These are phyloP conservation scores for Rubroboletus pulcherrimus DNA, from an alignment of 768 basidiomycete species.

Conservation along the genomic window DNA sequence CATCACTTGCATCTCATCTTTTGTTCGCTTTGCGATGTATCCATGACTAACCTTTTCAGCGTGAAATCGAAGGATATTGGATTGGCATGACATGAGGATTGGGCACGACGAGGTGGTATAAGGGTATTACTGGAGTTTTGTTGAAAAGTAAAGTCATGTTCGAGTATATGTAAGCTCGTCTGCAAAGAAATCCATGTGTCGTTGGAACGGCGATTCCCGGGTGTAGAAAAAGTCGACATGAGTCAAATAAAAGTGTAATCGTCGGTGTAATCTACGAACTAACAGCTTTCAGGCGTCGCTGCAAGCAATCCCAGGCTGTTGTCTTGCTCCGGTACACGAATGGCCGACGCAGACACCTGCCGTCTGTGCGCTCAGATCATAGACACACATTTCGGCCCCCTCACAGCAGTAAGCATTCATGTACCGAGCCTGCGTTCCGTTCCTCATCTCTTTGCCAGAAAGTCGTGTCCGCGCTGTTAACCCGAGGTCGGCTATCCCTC, in stretches of 20 bases:
- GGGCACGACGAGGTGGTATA: neutral
- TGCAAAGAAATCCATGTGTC: neutral
- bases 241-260: neutral
- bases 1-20: neutral
- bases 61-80: slow-evolving; percentile 8
- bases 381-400: slow-evolving; percentile 59
- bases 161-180: slow-evolving; percentile 7
- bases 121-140: neutral
- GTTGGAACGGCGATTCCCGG: slow-evolving; percentile 6
- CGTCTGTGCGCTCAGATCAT: slow-evolving; percentile 62
- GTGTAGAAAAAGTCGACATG: neutral
- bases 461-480: slow-evolving; percentile 70
- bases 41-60: slow-evolving; percentile 32
- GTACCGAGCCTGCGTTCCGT: neutral
- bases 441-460: slow-evolving; percentile 42
- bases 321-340: slow-evolving; percentile 23
- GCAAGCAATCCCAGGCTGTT: neutral
- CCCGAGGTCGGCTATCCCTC: slow-evolving; percentile 76
- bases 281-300: slow-evolving; percentile 6
- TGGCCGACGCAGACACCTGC: slow-evolving; percentile 64
- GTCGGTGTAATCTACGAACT: neutral
- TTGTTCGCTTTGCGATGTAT: slow-evolving; percentile 9
- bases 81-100: neutral
- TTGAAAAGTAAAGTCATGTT: slow-evolving; percentile 7
- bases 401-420: slow-evolving; percentile 53